Percentiles rank a stretch among this genome's conserved stretches.
Conservation (phyloP, 106 monocot species). For the Phalaenopsis aphrodite region DNA sequence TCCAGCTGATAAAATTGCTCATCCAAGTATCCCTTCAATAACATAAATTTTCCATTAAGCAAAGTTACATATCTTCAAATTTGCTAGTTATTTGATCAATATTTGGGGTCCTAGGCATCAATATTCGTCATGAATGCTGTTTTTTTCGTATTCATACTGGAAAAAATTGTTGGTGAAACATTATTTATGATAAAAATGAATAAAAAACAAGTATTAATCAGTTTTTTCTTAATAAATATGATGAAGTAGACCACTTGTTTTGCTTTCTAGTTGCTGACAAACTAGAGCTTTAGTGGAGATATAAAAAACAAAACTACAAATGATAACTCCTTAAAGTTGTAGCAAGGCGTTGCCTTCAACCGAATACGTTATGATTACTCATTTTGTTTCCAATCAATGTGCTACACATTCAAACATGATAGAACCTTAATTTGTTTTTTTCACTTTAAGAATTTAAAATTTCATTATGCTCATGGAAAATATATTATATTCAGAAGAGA, state of each 20-base stretch:
- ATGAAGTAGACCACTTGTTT: too few relatives aligned
- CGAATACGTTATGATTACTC: too few relatives aligned
- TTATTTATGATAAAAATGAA: background rate
- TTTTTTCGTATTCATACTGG: too few relatives aligned
- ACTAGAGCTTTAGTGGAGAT: background rate
- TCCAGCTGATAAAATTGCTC: constrained; percentile 89
- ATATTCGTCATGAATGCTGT: background rate
- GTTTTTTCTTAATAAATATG: too few relatives aligned
- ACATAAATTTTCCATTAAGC: background rate
- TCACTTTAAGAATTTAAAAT: too few relatives aligned
- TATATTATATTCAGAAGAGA: too few relatives aligned
- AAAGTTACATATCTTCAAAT: background rate
- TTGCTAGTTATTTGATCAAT: background rate
- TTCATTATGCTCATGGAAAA: too few relatives aligned
- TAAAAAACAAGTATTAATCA: background rate
- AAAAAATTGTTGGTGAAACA: background rate
- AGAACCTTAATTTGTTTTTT: background rate
- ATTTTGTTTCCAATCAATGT: too few relatives aligned
- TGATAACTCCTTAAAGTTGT: background rate
- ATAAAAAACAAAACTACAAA: background rate
- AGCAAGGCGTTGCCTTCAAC: too few relatives aligned
- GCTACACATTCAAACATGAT: too few relatives aligned
- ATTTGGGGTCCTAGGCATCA: background rate
- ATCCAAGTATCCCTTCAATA: constrained; percentile 72
- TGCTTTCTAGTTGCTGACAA: too few relatives aligned